phyloP scores from a whole-genome alignment of 495 filamentous ascomycete species.

The Barbatosphaeria neglecta region DNA sequence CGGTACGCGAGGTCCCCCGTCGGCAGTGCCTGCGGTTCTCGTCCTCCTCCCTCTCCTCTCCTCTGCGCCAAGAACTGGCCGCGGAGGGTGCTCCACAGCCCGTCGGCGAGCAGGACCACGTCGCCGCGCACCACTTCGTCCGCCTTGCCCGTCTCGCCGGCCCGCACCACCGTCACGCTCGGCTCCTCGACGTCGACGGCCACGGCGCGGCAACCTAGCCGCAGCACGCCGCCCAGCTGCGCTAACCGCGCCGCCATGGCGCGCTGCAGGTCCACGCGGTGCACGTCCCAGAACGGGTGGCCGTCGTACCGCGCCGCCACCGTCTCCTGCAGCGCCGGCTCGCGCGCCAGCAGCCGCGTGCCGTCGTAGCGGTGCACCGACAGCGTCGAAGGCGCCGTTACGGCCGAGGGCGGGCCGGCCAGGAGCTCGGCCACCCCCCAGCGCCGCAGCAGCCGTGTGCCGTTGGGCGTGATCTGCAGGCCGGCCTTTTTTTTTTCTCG shows the following conservation, averaged over 20 bases:
- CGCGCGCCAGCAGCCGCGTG: slow-evolving; percentile 40
- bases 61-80: slow-evolving; percentile 34
- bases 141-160: slow-evolving; percentile 6
- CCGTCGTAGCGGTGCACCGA: slow-evolving; percentile 49
- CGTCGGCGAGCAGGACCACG: slow-evolving; percentile 44
- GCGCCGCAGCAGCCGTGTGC: slow-evolving; percentile 37
- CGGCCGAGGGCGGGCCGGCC: slow-evolving; percentile 32
- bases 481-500: slow-evolving; percentile 25
- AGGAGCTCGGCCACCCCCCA: slow-evolving; percentile 41
- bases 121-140: slow-evolving; percentile 28
- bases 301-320: slow-evolving; percentile 31
- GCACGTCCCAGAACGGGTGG: slow-evolving; percentile 42
- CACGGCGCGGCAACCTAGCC: slow-evolving; percentile 22
- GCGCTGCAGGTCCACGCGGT: slow-evolving; percentile 43
- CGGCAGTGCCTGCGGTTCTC: slow-evolving; percentile 29
- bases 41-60: too few species aligned
- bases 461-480: slow-evolving; percentile 48
- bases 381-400: slow-evolving; percentile 39
- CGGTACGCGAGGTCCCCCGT: slow-evolving; percentile 55
- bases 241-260: slow-evolving; percentile 26
- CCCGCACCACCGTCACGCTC: slow-evolving; percentile 15
- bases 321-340: slow-evolving; percentile 32
- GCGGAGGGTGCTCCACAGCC: slow-evolving; percentile 40
- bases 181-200: slow-evolving; percentile 26
- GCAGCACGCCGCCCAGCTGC: slow-evolving; percentile 29